Percentiles rank a stretch among this genome's conserved stretches.
Evolutionary conservation across 164 flowering plant species (phyloP).

Genomic region (Litsea cubeba): DNA sequence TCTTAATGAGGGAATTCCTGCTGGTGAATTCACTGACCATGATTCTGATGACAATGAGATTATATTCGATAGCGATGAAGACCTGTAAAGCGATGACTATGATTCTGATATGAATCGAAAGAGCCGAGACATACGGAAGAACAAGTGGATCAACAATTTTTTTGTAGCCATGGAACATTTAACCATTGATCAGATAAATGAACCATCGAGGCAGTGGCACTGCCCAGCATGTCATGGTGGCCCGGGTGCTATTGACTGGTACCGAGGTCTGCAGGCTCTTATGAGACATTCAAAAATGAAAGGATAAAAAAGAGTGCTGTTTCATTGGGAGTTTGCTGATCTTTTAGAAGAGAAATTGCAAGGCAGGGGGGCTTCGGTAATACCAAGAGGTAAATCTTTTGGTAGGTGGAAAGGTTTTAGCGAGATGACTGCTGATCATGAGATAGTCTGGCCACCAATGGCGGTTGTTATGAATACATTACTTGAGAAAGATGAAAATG

Average conservation of each 20-base stretch:
- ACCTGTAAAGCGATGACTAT: slow-evolving; percentile 52
- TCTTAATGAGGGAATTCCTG: background rate
- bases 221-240: slow-evolving; percentile 96
- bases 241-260: slow-evolving; percentile 97
- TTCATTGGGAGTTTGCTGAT: slow-evolving; percentile 73
- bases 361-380: slow-evolving; percentile 55
- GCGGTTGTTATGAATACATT: slow-evolving; percentile 74
- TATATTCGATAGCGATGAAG: slow-evolving; percentile 55
- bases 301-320: slow-evolving; percentile 60
- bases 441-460: slow-evolving; percentile 98
- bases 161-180: slow-evolving; percentile 56
- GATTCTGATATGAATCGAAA: slow-evolving; percentile 66
- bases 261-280: slow-evolving; percentile 71
- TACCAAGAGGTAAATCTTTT: slow-evolving; percentile 64
- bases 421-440: slow-evolving; percentile 42
- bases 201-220: slow-evolving; percentile 83
- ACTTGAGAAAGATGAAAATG: slow-evolving; percentile 69
- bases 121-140: slow-evolving; percentile 64
- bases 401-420: slow-evolving; percentile 75
- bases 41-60: slow-evolving; percentile 28
- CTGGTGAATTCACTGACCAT: slow-evolving; percentile 13
- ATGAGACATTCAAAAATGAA: slow-evolving; percentile 82
- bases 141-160: slow-evolving; percentile 52
- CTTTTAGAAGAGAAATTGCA: slow-evolving; percentile 71
- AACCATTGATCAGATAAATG: slow-evolving; percentile 50